These are phyloP conservation scores for Trichoderma koningiopsis DNA, from an alignment of 2,329 filamentous ascomycete genomes.

Conservation along the genomic window DNA sequence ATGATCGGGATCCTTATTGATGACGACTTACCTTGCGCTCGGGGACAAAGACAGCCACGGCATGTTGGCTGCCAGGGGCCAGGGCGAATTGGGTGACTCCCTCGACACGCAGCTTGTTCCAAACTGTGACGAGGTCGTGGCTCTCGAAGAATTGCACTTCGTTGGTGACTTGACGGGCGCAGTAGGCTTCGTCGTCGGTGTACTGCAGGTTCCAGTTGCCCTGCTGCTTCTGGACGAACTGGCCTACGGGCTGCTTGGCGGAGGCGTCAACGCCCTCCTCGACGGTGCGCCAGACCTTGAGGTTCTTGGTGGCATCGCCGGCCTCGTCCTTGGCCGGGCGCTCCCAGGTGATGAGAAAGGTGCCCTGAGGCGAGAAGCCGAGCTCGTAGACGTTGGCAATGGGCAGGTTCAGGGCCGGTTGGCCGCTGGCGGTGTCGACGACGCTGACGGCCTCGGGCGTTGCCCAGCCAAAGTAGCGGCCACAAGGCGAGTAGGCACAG, in stretches of 20 bases:
- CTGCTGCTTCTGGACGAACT: conserved; percentile 94
- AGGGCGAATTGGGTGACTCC: conserved; percentile 88
- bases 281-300: conserved; percentile 91
- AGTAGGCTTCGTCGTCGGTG: conserved; percentile 89
- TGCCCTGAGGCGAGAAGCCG: conserved; percentile 89
- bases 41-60: conserved; percentile 91
- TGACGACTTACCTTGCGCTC: conserved; percentile 76
- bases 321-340: conserved; percentile 88
- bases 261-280: conserved; percentile 64
- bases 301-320: conserved; percentile 91
- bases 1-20: not conserved
- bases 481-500: conserved; percentile 93
- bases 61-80: conserved; percentile 85
- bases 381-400: conserved; percentile 89
- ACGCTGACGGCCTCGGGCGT: conserved; percentile 84
- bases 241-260: conserved; percentile 75
- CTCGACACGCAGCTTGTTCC: conserved; percentile 94
- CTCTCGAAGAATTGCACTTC: conserved; percentile 97
- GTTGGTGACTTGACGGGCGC: conserved; percentile 91
- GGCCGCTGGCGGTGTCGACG: conserved; percentile 76
- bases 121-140: conserved; percentile 79
- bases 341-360: conserved; percentile 96
- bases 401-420: conserved; percentile 72
- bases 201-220: conserved; percentile 98
- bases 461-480: conserved; percentile 95